These are phyloP conservation scores for Plectosphaerella plurivora DNA, from an alignment of 2,329 filamentous ascomycete species.

Conservation along the genomic window DNA sequence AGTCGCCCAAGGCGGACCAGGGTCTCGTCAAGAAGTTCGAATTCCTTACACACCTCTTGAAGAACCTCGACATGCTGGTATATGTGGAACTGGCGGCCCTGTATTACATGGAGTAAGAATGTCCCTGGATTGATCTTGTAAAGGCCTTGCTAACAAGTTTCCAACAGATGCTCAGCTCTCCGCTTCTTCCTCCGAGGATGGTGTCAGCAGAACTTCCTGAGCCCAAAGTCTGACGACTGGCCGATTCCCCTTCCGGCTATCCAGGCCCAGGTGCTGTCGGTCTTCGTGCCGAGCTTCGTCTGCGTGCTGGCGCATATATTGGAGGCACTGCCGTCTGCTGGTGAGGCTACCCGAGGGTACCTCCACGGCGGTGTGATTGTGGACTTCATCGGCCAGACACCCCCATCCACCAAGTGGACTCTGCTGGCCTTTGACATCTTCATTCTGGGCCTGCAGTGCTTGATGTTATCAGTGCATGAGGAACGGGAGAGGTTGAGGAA, in stretches of 20 bases:
- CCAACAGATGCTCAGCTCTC: conserved; percentile 58
- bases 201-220: conserved; percentile 60
- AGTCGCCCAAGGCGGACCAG: conserved; percentile 31
- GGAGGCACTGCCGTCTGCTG: conserved; percentile 48
- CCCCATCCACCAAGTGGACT: conserved; percentile 51
- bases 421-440: conserved; percentile 52
- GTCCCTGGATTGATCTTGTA: background rate
- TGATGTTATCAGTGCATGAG: conserved; percentile 60
- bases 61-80: conserved; percentile 57
- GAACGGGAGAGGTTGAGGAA: conserved; percentile 54
- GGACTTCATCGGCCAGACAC: conserved; percentile 64
- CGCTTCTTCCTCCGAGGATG: conserved; percentile 55
- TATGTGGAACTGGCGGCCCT: conserved; percentile 61
- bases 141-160: conserved; percentile 1
- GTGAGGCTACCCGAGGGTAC: conserved; percentile 59
- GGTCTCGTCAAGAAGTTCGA: conserved; percentile 53
- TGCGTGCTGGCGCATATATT: conserved; percentile 59
- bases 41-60: conserved; percentile 56
- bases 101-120: conserved; percentile 67
- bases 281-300: conserved; percentile 54
- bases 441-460: conserved; percentile 53
- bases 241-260: conserved; percentile 52
- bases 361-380: conserved; percentile 60
- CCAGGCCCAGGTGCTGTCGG: conserved; percentile 51
- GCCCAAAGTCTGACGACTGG: conserved; percentile 55